phyloP scores from a whole-genome alignment of 2,329 filamentous ascomycete genomes.

The Trichoderma harzianum region DNA sequence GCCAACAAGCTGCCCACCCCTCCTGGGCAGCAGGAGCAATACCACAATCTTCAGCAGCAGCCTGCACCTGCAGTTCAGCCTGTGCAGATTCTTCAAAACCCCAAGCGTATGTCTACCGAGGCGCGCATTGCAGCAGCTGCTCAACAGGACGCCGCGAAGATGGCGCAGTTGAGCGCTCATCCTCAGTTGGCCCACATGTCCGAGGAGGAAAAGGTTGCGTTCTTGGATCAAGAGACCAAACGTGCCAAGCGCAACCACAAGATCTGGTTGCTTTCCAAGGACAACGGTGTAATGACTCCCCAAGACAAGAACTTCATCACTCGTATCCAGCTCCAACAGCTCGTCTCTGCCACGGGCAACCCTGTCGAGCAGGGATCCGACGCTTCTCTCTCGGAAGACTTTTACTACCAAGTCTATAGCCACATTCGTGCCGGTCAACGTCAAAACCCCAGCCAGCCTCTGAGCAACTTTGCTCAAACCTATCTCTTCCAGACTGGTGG shows the following conservation, averaged over 20 bases:
- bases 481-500: slow-evolving; percentile 94
- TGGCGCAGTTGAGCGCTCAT: slow-evolving; percentile 35
- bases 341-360: slow-evolving; percentile 88
- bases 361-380: slow-evolving; percentile 77
- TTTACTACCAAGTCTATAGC: slow-evolving; percentile 97
- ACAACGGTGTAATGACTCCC: slow-evolving; percentile 97
- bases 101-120: slow-evolving; percentile 60
- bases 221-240: slow-evolving; percentile 87
- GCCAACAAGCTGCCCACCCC: slow-evolving; percentile 25
- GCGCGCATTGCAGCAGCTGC: slow-evolving; percentile 34
- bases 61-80: slow-evolving; percentile 50
- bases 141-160: slow-evolving; percentile 36
- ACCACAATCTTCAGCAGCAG: slow-evolving; percentile 34
- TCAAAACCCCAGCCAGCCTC: slow-evolving; percentile 86
- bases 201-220: slow-evolving; percentile 79
- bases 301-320: slow-evolving; percentile 99
- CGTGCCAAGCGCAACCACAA: slow-evolving; percentile 97
- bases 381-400: slow-evolving; percentile 82
- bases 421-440: slow-evolving; percentile 88
- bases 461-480: slow-evolving; percentile 96
- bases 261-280: slow-evolving; percentile 87
- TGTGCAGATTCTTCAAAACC: slow-evolving; percentile 76
- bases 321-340: slow-evolving; percentile 92
- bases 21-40: slow-evolving; percentile 24
- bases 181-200: slow-evolving; percentile 64